Percentiles rank a stretch among this genome's conserved stretches.
Conservation (phyloP, 352 stramenopile genomes). For the Stephanocyclus meneghinianus region DNA sequence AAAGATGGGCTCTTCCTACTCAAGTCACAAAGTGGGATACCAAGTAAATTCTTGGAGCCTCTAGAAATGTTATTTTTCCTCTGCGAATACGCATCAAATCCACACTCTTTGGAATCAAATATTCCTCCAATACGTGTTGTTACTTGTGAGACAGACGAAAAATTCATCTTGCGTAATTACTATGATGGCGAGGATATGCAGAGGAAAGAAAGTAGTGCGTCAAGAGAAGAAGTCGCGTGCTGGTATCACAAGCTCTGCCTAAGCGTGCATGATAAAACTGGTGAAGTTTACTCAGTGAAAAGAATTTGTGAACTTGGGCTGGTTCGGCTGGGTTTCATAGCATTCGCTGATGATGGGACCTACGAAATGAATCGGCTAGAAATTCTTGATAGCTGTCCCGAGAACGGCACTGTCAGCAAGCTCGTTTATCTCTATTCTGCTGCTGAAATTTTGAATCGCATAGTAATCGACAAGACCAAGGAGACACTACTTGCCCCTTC, state of each 20-base stretch:
- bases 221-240: slow-evolving; percentile 31
- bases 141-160: slow-evolving; percentile 37
- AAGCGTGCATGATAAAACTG: slow-evolving; percentile 19
- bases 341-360: slow-evolving; percentile 14
- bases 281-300: slow-evolving; percentile 19
- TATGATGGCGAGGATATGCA: slow-evolving; percentile 7
- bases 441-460: slow-evolving; percentile 24
- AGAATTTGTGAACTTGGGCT: slow-evolving; percentile 42
- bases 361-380: slow-evolving; percentile 16
- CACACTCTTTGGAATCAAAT: background rate
- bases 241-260: slow-evolving; percentile 50
- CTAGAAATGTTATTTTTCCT: slow-evolving; percentile 20
- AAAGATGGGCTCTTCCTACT: slow-evolving; percentile 28
- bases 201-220: background rate
- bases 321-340: slow-evolving; percentile 27
- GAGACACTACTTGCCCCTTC: slow-evolving; percentile 1
- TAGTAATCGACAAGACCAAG: slow-evolving; percentile 41
- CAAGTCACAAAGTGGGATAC: slow-evolving; percentile 4
- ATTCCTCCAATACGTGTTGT: slow-evolving; percentile 16
- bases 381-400: background rate
- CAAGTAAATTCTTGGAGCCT: slow-evolving; percentile 10
- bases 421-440: slow-evolving; percentile 52
- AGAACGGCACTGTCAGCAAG: slow-evolving; percentile 14
- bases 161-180: slow-evolving; percentile 23
- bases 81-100: background rate